These are phyloP conservation scores for Gynostemma pentaphyllum DNA, from an alignment of 306 rosid genomes.

Conservation along the genomic window DNA sequence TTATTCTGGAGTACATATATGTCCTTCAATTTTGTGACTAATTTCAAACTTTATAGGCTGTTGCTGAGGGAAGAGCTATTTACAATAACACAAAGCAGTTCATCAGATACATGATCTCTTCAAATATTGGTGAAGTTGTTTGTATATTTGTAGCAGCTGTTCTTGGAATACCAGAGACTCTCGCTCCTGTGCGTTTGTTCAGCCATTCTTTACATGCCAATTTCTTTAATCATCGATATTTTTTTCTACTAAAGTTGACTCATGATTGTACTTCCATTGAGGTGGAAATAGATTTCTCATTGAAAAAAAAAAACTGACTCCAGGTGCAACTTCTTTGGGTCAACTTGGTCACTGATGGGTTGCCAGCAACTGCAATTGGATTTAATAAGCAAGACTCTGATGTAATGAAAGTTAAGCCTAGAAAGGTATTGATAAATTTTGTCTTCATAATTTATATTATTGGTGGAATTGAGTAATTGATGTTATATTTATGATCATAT, in stretches of 20 bases:
- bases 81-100: slow-evolving; percentile 93
- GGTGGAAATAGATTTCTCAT: not conserved
- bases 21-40: slow-evolving; percentile 12
- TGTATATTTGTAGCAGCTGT: slow-evolving; percentile 99
- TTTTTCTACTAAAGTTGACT: not conserved
- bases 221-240: not conserved
- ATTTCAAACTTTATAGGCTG: slow-evolving; percentile 50
- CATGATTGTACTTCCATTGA: not conserved
- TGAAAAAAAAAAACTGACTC: not conserved
- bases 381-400: slow-evolving; percentile 93
- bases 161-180: slow-evolving; percentile 97
- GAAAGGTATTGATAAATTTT: slow-evolving; percentile 46
- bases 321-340: slow-evolving; percentile 99
- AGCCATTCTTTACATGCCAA: not conserved
- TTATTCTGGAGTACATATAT: not conserved
- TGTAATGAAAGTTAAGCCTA: slow-evolving; percentile 93
- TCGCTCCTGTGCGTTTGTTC: slow-evolving; percentile 77
- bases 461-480: not conserved
- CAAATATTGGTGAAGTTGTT: slow-evolving; percentile 97
- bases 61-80: slow-evolving; percentile 98
- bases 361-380: slow-evolving; percentile 99
- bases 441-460: not conserved
- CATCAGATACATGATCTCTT: slow-evolving; percentile 98
- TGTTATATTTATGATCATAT: not conserved
- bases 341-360: slow-evolving; percentile 92